A percentile compares a stretch with the other conserved stretches of the same genome.
Conservation (phyloP, 805 yeast genomes). For the Cyberlindnera mycetangii region DNA sequence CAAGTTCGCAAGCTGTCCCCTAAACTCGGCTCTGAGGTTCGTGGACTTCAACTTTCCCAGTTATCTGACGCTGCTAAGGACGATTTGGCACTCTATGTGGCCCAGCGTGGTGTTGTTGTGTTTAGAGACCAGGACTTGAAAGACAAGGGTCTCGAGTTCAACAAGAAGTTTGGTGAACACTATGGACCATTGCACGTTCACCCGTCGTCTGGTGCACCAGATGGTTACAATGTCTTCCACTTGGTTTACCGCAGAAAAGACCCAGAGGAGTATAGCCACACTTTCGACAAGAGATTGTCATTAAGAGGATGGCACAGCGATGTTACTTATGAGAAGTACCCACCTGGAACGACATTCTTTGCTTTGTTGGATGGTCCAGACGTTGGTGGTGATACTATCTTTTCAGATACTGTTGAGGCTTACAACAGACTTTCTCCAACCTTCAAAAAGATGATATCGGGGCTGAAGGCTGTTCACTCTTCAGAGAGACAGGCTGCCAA, state of each 20-base stretch:
- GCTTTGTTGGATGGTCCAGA: constrained; percentile 58
- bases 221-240: constrained; percentile 56
- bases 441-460: constrained; percentile 54
- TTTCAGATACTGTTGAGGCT: constrained; percentile 69
- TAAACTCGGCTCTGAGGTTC: constrained; percentile 63
- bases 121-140: constrained; percentile 68
- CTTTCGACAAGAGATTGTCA: constrained; percentile 25
- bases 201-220: constrained; percentile 72
- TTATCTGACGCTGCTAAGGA: constrained; percentile 55
- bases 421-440: constrained; percentile 67
- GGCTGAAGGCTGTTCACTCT: constrained; percentile 66
- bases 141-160: constrained; percentile 46
- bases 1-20: constrained; percentile 51
- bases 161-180: constrained; percentile 52
- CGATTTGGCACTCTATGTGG: constrained; percentile 66
- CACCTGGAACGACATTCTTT: constrained; percentile 70
- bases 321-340: constrained; percentile 69
- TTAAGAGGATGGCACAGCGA: constrained; percentile 63
- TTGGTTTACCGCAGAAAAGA: constrained; percentile 51
- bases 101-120: constrained; percentile 66
- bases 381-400: constrained; percentile 77
- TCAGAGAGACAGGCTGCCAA: constrained; percentile 66
- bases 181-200: constrained; percentile 74
- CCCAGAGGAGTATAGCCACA: constrained; percentile 31
- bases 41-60: constrained; percentile 56